Conservation (phyloP, 208 protist species). For the Acanthamoeba lenticulata region DNA sequence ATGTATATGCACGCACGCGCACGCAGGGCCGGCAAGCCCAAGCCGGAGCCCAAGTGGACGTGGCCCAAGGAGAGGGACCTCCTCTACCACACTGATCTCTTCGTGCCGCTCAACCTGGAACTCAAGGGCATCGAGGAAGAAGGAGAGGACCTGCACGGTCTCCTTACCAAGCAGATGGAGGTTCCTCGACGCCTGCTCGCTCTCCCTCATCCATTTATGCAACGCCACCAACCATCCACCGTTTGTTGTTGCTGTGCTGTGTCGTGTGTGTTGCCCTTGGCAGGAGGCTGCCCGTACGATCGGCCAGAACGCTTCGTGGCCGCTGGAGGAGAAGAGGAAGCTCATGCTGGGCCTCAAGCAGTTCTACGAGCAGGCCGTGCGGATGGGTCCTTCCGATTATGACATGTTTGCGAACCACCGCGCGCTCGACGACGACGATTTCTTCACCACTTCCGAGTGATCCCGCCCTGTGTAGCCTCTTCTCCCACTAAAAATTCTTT, state of each 20-base stretch:
- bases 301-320: background rate
- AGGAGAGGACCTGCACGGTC: background rate
- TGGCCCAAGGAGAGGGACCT: conserved; percentile 29
- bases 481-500: too few relatives aligned
- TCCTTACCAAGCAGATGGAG: background rate
- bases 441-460: background rate
- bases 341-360: background rate
- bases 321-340: conserved; percentile 13
- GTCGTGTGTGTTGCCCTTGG: background rate
- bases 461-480: too few relatives aligned
- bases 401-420: background rate
- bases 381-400: background rate
- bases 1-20: background rate
- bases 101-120: background rate
- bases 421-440: background rate
- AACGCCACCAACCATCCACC: background rate
- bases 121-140: conserved; percentile 9
- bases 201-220: background rate
- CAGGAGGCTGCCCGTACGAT: background rate
- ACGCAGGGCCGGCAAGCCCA: background rate
- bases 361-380: background rate
- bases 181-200: background rate
- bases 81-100: conserved; percentile 1
- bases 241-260: background rate
- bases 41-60: background rate